Percentiles rank a stretch among this genome's conserved stretches.
phyloP scores from a whole-genome alignment of 257 asterid genomes.

The Solanum chaucha region DNA sequence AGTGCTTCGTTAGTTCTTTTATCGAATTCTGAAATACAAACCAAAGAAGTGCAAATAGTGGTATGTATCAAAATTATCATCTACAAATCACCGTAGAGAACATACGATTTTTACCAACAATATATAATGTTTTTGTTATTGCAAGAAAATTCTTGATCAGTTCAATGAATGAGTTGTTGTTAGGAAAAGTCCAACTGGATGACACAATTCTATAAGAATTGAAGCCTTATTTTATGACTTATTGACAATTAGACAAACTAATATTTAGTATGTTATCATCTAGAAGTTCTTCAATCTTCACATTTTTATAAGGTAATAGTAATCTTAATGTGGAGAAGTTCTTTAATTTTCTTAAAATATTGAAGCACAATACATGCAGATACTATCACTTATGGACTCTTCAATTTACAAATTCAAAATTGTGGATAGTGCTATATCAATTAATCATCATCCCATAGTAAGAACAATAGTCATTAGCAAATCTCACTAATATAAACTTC shows the following conservation, averaged over 20 bases:
- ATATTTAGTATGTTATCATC: not conserved
- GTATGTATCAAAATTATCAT: not conserved
- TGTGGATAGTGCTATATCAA: not conserved
- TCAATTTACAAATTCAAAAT: not conserved
- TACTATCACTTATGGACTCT: not conserved
- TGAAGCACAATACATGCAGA: not conserved
- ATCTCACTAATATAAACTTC: too few relatives aligned
- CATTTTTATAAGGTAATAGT: not conserved
- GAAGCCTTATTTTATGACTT: not conserved
- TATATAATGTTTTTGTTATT: not conserved
- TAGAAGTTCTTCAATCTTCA: not conserved
- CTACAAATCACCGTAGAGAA: not conserved
- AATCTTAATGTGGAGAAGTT: not conserved
- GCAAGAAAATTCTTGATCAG: not conserved
- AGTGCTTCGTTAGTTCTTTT: not conserved
- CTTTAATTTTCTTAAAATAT: not conserved
- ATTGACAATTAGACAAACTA: not conserved
- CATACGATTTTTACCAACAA: not conserved
- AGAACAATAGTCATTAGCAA: not conserved
- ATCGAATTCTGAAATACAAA: not conserved
- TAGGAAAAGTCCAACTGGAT: not conserved
- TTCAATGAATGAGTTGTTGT: not conserved
- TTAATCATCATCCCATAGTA: constrained; percentile 11
- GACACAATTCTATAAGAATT: not conserved
- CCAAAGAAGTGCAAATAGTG: not conserved